Percentiles rank a stretch among this genome's conserved stretches.
phyloP scores from a whole-genome alignment of 257 asterid genomes.

The Avicennia marina region DNA sequence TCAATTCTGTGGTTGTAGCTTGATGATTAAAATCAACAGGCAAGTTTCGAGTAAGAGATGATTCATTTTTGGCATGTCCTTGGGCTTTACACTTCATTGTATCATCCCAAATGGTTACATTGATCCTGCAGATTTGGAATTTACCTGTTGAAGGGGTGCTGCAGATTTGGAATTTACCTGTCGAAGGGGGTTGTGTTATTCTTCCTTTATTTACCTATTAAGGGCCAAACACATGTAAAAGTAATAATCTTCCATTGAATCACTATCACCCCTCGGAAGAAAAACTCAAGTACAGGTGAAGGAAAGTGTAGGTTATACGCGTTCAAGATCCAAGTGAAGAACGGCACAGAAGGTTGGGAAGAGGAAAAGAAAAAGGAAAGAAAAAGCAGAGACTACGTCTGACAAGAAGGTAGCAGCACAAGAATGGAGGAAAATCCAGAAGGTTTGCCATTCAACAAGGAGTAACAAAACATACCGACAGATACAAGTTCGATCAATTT shows the following conservation, averaged over 20 bases:
- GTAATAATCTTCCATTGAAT: conserved; percentile 2
- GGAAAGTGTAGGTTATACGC: conserved; percentile 9
- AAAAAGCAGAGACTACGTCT: too few relatives aligned
- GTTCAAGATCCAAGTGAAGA: conserved; percentile 35
- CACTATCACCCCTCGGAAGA: too few relatives aligned
- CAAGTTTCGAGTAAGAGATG: not conserved
- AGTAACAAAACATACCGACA: conserved; percentile 2
- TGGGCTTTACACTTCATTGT: not conserved
- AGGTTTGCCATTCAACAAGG: not conserved
- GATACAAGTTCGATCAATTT: not conserved
- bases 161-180: too few relatives aligned
- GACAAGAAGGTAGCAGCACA: conserved; percentile 15
- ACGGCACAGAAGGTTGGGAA: conserved; percentile 9
- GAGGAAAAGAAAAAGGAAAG: too few relatives aligned
- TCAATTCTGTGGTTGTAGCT: conserved; percentile 1
- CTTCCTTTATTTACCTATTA: too few relatives aligned
- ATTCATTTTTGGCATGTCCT: conserved; percentile 1
- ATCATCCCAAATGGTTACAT: not conserved
- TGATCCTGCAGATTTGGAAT: not conserved
- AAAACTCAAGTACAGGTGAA: conserved; percentile 19
- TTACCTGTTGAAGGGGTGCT: not conserved
- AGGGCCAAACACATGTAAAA: not conserved
- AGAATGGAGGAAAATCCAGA: not conserved
- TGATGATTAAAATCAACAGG: conserved; percentile 5
- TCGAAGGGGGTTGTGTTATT: too few relatives aligned